Percentiles rank a stretch among this genome's conserved stretches.
phyloP scores from a whole-genome alignment of 306 rosid genomes.

The Cicer arietinum region DNA sequence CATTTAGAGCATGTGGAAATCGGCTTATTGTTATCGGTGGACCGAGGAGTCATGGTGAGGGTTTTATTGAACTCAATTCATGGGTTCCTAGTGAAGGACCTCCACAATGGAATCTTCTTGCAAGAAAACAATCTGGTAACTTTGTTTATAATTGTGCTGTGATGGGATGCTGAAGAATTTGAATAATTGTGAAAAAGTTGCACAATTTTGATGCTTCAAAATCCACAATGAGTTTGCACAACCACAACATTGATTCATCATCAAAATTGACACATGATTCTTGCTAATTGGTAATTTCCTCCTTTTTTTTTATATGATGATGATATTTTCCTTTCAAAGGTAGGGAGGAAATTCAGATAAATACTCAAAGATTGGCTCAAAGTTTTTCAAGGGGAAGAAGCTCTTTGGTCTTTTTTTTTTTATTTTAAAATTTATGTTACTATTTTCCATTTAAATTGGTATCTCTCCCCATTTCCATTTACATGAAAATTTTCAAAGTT shows the following conservation, averaged over 20 bases:
- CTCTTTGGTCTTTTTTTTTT: slow-evolving; percentile 44
- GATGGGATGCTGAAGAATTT: slow-evolving; percentile 85
- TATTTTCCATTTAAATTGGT: slow-evolving; percentile 54
- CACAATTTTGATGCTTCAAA: slow-evolving; percentile 48
- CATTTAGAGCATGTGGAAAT: slow-evolving; percentile 93
- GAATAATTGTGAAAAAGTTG: slow-evolving; percentile 22
- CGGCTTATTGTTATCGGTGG: slow-evolving; percentile 89
- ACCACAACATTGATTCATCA: slow-evolving; percentile 54
- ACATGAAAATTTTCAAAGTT: slow-evolving; percentile 60
- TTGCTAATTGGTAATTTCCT: slow-evolving; percentile 75
- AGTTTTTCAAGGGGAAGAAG: slow-evolving; percentile 50
- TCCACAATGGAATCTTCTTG: slow-evolving; percentile 84
- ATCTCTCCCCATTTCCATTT: slow-evolving; percentile 63
- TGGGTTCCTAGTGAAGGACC: slow-evolving; percentile 98
- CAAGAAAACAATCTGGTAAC: slow-evolving; percentile 69
- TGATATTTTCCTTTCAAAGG: slow-evolving; percentile 51
- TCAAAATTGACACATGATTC: slow-evolving; percentile 51
- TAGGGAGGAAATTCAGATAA: slow-evolving; percentile 60
- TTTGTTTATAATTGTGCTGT: slow-evolving; percentile 98
- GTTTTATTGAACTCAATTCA: slow-evolving; percentile 82
- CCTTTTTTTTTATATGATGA: slow-evolving; percentile 34
- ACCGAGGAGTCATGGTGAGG: slow-evolving; percentile 74
- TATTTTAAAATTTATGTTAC: slow-evolving; percentile 48
- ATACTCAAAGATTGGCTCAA: slow-evolving; percentile 68
- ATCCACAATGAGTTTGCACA: slow-evolving; percentile 34